Evolutionary conservation across 208 protist species (phyloP).

Genomic region (Trichomonas gallinae): DNA sequence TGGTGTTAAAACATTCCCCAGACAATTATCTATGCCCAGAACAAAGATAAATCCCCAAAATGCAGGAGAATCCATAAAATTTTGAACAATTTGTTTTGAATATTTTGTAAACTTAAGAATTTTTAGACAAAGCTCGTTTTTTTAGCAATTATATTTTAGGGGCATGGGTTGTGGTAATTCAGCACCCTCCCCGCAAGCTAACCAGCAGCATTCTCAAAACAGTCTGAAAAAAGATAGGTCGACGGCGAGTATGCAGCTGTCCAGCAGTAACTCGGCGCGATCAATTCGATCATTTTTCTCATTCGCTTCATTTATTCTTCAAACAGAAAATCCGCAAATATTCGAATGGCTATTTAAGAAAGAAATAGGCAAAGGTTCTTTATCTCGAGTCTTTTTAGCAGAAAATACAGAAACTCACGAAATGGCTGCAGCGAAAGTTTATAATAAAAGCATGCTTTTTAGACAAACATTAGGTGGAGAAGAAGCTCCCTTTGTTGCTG

Average conservation of each 20-base stretch:
- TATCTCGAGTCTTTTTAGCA: not conserved
- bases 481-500: not conserved
- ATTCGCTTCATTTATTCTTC: not conserved
- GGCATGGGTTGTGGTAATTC: not conserved
- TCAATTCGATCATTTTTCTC: not conserved
- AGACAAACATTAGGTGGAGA: not conserved
- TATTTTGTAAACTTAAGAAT: not conserved
- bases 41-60: too few species aligned
- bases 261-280: not conserved
- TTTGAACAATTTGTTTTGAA: not conserved
- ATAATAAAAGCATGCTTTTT: not conserved
- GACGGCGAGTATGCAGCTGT: not conserved
- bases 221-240: not conserved
- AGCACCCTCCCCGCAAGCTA: not conserved
- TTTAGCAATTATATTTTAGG: not conserved
- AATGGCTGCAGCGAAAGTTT: not conserved
- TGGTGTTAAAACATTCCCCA: too few species aligned
- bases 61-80: too few species aligned
- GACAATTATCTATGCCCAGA: too few species aligned
- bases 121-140: not conserved
- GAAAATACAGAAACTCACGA: not conserved
- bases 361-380: not conserved
- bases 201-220: not conserved
- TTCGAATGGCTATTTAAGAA: not conserved
- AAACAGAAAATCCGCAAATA: not conserved